Conservation (phyloP, 148 eudicot species). For the Chenopodium berlandieri region DNA sequence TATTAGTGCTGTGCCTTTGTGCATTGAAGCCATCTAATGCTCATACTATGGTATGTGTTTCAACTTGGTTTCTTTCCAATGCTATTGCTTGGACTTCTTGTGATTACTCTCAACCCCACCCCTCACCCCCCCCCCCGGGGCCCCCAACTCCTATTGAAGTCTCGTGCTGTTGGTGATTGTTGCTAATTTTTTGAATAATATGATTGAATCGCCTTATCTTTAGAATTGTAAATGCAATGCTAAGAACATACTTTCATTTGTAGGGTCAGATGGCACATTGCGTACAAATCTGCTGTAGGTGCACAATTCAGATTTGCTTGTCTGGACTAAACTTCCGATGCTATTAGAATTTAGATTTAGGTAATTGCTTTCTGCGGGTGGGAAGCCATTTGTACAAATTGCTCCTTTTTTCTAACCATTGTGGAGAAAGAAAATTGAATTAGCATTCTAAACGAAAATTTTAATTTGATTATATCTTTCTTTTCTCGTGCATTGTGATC, state of each 20-base stretch:
- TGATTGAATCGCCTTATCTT: neutral
- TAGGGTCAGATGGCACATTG: constrained; percentile 13
- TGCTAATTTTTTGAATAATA: neutral
- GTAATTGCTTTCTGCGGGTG: neutral
- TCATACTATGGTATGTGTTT: constrained; percentile 33
- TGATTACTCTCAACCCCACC: neutral
- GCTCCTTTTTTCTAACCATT: neutral
- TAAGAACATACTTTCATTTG: neutral
- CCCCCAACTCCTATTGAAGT: too few species aligned
- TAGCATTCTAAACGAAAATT: neutral
- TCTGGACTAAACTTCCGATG: constrained; percentile 5
- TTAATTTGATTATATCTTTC: neutral
- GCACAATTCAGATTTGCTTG: constrained; percentile 2
- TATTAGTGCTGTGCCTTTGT: constrained; percentile 41
- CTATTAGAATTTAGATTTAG: constrained; percentile 4
- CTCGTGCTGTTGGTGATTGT: neutral
- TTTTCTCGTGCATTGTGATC: neutral
- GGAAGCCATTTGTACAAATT: constrained; percentile 11
- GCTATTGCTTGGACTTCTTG: neutral
- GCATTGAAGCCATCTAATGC: constrained; percentile 46
- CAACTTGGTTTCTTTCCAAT: constrained; percentile 3
- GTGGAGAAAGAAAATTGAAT: neutral
- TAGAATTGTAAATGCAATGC: neutral
- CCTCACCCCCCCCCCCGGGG: neutral
- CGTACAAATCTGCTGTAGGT: constrained; percentile 3